Evolutionary conservation across 176 grass and related monocot genomes (phyloP).

Genomic region (Avena sativa): DNA sequence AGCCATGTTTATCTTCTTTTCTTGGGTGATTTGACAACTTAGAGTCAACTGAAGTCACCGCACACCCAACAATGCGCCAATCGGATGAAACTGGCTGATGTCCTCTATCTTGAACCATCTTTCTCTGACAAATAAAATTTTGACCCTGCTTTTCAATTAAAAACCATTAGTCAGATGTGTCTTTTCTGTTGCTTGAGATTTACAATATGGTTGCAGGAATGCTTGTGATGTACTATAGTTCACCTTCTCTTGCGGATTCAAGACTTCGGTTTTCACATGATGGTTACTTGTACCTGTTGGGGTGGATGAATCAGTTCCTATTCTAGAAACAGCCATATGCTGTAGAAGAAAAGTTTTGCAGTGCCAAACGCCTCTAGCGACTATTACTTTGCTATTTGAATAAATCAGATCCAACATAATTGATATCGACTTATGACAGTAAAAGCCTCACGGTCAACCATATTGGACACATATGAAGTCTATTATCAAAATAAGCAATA

Average conservation of each 20-base stretch:
- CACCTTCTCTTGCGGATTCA: conserved; percentile 56
- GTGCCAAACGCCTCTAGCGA: conserved; percentile 13
- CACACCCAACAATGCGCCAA: conserved; percentile 26
- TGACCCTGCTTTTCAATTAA: conserved; percentile 46
- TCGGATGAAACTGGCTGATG: conserved; percentile 37
- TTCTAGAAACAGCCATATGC: conserved; percentile 47
- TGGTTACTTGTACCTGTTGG: conserved; percentile 56
- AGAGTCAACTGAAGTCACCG: conserved; percentile 32
- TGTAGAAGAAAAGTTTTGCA: conserved; percentile 34
- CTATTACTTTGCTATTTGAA: conserved; percentile 13
- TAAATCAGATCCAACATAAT: conserved; percentile 19
- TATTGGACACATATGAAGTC: background rate
- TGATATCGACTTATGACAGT: background rate
- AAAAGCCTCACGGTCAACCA: conserved; percentile 12
- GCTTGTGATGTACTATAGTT: conserved; percentile 56
- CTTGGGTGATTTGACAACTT: conserved; percentile 22
- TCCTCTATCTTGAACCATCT: conserved; percentile 42
- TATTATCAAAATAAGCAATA: conserved; percentile 28
- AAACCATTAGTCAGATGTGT: conserved; percentile 42
- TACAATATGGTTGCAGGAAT: conserved; percentile 40
- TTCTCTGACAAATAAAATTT: conserved; percentile 48
- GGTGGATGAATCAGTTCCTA: conserved; percentile 40
- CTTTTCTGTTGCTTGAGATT: conserved; percentile 40
- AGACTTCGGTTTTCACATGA: conserved; percentile 49
- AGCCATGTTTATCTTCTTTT: conserved; percentile 36